Evolutionary conservation across 2,329 filamentous ascomycete genomes (phyloP).

Genomic region (Capronia americana): DNA sequence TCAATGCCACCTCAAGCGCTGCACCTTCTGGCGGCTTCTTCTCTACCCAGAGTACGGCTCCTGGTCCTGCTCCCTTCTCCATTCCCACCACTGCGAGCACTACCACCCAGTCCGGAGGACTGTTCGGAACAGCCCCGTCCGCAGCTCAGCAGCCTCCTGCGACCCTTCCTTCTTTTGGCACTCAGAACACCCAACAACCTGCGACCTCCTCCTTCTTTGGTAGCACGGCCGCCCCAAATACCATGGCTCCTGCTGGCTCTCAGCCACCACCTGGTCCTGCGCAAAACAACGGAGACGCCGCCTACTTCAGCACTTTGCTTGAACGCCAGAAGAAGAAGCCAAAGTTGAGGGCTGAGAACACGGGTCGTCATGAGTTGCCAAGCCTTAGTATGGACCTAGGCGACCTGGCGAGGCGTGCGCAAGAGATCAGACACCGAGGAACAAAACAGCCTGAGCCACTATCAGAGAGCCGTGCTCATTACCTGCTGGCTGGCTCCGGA

Average conservation of each 20-base stretch:
- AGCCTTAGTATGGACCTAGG: constrained; percentile 88
- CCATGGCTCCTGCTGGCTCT: constrained; percentile 11
- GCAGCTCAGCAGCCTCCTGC: constrained; percentile 28
- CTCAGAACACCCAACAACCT: constrained; percentile 24
- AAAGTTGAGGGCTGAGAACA: constrained; percentile 59
- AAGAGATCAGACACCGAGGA: constrained; percentile 74
- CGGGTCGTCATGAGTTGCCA: constrained; percentile 73
- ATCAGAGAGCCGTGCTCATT: constrained; percentile 69
- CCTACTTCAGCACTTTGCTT: constrained; percentile 69
- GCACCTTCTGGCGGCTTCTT: constrained; percentile 26
- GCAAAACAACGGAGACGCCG: constrained; percentile 48
- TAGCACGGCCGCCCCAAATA: constrained; percentile 13
- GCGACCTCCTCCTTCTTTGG: constrained; percentile 21
- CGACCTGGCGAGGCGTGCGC: constrained; percentile 79
- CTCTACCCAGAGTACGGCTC: constrained; percentile 12
- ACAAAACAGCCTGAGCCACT: constrained; percentile 52
- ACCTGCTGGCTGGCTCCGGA: constrained; percentile 89
- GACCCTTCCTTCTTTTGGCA: constrained; percentile 29
- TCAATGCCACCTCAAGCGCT: constrained; percentile 20
- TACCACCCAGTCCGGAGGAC: constrained; percentile 27
- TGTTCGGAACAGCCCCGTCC: constrained; percentile 29
- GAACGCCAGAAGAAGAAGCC: constrained; percentile 72
- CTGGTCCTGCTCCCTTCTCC: constrained; percentile 27
- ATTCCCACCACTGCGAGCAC: constrained; percentile 30
- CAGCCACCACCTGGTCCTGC: constrained; percentile 26